A percentile compares a stretch with the other conserved stretches of the same genome.
phyloP scores from a whole-genome alignment of 176 grass and related monocot genomes.

The Pharus latifolius region DNA sequence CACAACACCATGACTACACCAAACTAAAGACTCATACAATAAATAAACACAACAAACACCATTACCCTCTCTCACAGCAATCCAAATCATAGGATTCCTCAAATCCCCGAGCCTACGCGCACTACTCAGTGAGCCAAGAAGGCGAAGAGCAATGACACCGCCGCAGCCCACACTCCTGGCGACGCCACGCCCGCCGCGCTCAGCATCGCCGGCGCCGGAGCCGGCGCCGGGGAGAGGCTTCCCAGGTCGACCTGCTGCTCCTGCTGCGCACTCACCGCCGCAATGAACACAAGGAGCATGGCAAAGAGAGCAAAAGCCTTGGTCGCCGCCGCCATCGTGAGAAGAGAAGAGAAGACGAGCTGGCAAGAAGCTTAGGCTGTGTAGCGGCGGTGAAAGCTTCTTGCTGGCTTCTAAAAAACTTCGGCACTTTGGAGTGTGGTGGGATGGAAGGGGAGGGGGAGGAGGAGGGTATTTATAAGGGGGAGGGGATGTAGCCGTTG shows the following conservation, averaged over 20 bases:
- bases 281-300: slow-evolving; percentile 6
- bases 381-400: neutral
- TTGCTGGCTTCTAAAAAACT: slow-evolving; percentile 19
- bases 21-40: slow-evolving; percentile 6
- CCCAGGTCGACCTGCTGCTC: slow-evolving; percentile 24
- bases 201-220: neutral
- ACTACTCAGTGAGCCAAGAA: slow-evolving; percentile 39
- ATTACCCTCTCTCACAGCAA: neutral
- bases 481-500: slow-evolving; percentile 45
- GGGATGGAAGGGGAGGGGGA: neutral
- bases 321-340: slow-evolving; percentile 27
- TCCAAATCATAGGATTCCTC: slow-evolving; percentile 24
- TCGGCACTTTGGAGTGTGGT: neutral
- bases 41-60: slow-evolving; percentile 10
- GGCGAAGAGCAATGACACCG: slow-evolving; percentile 30
- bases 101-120: neutral
- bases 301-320: slow-evolving; percentile 31
- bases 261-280: neutral
- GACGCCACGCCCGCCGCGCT: slow-evolving; percentile 9
- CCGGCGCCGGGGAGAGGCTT: slow-evolving; percentile 32
- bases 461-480: slow-evolving; percentile 29
- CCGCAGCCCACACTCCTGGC: slow-evolving; percentile 40
- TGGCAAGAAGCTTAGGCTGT: neutral
- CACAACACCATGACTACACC: neutral
- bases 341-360: neutral